Conservation (phyloP, 768 basidiomycete genomes). For the Pleurotus ostreatus region DNA sequence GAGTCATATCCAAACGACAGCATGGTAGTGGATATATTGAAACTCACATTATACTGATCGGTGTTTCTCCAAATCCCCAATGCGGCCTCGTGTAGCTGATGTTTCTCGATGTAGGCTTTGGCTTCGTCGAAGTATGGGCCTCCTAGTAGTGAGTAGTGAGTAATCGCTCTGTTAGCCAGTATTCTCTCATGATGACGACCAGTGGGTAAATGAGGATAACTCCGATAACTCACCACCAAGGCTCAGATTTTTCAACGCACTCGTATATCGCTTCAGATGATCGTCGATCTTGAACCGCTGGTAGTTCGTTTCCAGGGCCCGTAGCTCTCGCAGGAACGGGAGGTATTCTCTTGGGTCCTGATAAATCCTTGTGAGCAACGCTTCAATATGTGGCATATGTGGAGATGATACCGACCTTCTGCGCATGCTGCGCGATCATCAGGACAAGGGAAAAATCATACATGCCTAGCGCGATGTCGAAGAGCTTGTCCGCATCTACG, state of each 20-base stretch:
- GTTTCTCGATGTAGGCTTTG: conserved; percentile 69
- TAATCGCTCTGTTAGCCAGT: too few relatives aligned
- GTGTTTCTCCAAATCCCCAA: conserved; percentile 70
- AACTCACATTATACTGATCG: conserved; percentile 56
- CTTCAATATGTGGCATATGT: not conserved
- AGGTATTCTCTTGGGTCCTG: conserved; percentile 98
- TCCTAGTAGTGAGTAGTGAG: conserved; percentile 36
- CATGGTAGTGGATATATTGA: not conserved
- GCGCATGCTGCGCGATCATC: conserved; percentile 94
- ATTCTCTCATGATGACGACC: too few relatives aligned
- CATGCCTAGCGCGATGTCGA: conserved; percentile 96
- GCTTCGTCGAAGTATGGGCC: conserved; percentile 74
- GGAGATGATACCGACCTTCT: conserved; percentile 58
- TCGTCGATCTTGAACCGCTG: conserved; percentile 93
- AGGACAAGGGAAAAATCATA: conserved; percentile 96
- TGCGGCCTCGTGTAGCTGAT: conserved; percentile 73
- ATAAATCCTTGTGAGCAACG: conserved; percentile 4
- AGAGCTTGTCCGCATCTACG: conserved; percentile 86
- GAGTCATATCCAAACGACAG: conserved; percentile 9
- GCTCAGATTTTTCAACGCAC: conserved; percentile 71
- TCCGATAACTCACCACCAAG: conserved; percentile 51
- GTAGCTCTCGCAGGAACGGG: conserved; percentile 90
- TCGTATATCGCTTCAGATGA: conserved; percentile 72
- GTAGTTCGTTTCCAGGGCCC: conserved; percentile 73
- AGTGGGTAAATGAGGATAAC: not conserved